Conservation (phyloP, 2,329 filamentous ascomycete genomes). For the Pseudogymnoascus sp. region DNA sequence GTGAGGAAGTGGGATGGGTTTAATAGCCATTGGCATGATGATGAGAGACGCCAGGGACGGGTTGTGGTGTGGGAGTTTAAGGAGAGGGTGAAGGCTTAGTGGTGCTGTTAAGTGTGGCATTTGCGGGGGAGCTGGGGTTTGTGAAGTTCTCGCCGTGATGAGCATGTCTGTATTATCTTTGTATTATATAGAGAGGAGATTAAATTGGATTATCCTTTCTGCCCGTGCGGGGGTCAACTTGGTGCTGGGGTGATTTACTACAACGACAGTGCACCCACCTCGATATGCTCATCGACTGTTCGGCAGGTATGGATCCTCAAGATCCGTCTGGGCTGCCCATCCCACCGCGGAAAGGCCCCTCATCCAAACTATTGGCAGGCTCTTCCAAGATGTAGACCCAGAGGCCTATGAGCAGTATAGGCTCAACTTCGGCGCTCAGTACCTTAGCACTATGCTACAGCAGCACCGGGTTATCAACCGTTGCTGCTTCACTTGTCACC, state of each 20-base stretch:
- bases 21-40: constrained; percentile 58
- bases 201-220: not conserved
- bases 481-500: not conserved
- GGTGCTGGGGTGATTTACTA: not conserved
- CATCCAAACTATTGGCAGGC: no score
- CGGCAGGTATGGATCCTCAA: not conserved
- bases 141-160: not conserved
- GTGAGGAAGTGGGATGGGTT: constrained; percentile 47
- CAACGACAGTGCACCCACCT: not conserved
- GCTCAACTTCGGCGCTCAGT: no score
- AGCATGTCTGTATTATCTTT: not conserved
- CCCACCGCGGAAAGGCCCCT: no score
- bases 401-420: no score
- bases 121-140: not conserved
- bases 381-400: no score
- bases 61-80: constrained; percentile 51
- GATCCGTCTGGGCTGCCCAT: no score
- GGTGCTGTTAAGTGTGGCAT: not conserved
- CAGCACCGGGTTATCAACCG: no score
- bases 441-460: no score
- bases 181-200: not conserved
- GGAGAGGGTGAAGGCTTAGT: not conserved
- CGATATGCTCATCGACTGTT: not conserved
- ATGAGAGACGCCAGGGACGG: constrained; percentile 48
- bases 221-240: not conserved